phyloP scores from a whole-genome alignment of 768 basidiomycete species.

The Boletus vermiculosoides region DNA sequence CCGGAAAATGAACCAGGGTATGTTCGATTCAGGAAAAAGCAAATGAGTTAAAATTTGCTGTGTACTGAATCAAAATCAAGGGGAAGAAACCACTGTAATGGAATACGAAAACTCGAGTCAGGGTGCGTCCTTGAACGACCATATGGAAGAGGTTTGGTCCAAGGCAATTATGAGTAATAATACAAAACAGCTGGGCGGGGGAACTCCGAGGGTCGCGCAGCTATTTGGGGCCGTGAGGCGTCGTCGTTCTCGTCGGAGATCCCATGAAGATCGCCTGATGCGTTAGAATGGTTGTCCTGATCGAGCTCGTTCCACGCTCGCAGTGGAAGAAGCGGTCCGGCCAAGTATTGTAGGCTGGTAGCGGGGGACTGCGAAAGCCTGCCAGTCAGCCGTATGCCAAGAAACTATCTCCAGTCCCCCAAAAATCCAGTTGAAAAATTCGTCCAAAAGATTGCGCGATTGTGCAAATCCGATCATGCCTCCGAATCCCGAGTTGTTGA shows the following conservation, averaged over 20 bases:
- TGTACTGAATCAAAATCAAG: slow-evolving; percentile 19
- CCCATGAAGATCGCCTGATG: slow-evolving; percentile 25
- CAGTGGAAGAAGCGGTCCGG: slow-evolving; percentile 14
- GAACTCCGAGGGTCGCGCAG: slow-evolving; percentile 13
- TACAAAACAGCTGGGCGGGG: slow-evolving; percentile 25
- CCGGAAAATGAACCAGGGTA: slow-evolving; percentile 9
- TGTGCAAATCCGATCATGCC: slow-evolving; percentile 28
- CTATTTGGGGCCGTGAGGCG: slow-evolving; percentile 18
- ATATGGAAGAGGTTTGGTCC: slow-evolving; percentile 20
- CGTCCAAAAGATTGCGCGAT: slow-evolving; percentile 25
- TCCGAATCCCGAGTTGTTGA: slow-evolving; percentile 26
- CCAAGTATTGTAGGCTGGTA: slow-evolving; percentile 9
- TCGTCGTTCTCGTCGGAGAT: slow-evolving; percentile 23
- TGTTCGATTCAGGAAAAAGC: slow-evolving; percentile 23
- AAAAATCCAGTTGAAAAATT: slow-evolving; percentile 26
- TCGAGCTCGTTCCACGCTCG: slow-evolving; percentile 26
- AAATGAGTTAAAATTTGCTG: slow-evolving; percentile 12
- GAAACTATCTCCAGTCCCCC: slow-evolving; percentile 16
- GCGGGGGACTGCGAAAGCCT: slow-evolving; percentile 11
- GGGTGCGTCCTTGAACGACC: slow-evolving; percentile 23
- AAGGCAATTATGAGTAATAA: slow-evolving; percentile 37
- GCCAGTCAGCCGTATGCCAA: slow-evolving; percentile 18
- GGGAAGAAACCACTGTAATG: slow-evolving; percentile 16
- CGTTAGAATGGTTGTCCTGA: slow-evolving; percentile 14
- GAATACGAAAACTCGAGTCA: slow-evolving; percentile 22